A percentile compares a stretch with the other conserved stretches of the same genome.
Conservation (phyloP, 306 rosid genomes). For the Spatholobus suberectus region DNA sequence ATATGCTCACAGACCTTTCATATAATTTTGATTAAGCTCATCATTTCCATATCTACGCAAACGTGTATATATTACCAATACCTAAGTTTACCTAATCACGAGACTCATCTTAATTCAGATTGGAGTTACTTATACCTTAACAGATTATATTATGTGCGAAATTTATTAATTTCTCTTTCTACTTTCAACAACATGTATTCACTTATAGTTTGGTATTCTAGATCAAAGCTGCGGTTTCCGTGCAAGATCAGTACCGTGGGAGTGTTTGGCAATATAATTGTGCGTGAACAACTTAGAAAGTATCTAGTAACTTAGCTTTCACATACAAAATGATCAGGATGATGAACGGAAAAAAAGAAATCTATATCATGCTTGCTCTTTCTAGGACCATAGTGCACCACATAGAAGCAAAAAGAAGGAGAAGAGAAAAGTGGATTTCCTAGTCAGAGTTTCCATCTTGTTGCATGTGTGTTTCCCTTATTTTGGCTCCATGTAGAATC, state of each 20-base stretch:
- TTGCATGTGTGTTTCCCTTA: background rate
- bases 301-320: background rate
- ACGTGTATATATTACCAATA: too few relatives aligned
- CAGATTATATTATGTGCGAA: too few relatives aligned
- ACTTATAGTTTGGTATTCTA: too few relatives aligned
- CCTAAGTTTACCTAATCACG: background rate
- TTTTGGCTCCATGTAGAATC: background rate
- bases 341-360: background rate
- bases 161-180: too few relatives aligned
- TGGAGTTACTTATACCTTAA: too few relatives aligned
- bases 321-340: constrained; percentile 1
- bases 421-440: background rate
- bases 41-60: too few relatives aligned
- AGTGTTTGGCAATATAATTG: background rate
- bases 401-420: constrained; percentile 29
- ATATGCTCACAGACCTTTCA: background rate
- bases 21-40: background rate
- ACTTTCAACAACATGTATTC: too few relatives aligned
- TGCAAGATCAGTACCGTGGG: background rate
- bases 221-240: background rate
- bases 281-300: background rate
- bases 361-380: background rate
- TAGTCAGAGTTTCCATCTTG: background rate
- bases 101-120: background rate
- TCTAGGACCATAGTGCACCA: constrained; percentile 25